Percentiles rank a stretch among this genome's conserved stretches.
Evolutionary conservation across 2,329 filamentous ascomycete genomes (phyloP).

Genomic region (Teratosphaeria epicoccoides): DNA sequence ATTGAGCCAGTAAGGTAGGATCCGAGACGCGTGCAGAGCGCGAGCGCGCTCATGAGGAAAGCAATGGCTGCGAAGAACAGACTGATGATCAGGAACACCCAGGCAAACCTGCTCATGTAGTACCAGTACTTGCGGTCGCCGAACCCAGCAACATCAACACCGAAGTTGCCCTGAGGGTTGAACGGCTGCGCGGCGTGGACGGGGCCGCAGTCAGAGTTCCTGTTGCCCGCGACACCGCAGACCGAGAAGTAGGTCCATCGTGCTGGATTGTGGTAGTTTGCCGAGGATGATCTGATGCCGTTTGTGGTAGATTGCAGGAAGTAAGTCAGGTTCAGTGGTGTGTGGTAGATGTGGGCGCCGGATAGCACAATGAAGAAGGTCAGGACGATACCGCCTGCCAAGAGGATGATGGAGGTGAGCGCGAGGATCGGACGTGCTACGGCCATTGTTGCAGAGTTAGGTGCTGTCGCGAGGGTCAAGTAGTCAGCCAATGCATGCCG

Average conservation of each 20-base stretch:
- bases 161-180: constrained; percentile 52
- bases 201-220: constrained; percentile 52
- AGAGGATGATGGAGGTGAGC: constrained; percentile 49
- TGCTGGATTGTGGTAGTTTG: constrained; percentile 48
- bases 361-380: constrained; percentile 57
- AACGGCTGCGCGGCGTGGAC: constrained; percentile 55
- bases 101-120: constrained; percentile 83
- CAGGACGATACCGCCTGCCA: constrained; percentile 51
- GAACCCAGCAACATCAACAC: constrained; percentile 44
- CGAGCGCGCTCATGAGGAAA: constrained; percentile 58
- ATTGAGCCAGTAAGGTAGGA: constrained; percentile 54
- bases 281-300: constrained; percentile 51
- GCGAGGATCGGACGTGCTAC: constrained; percentile 44
- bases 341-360: constrained; percentile 41
- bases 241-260: constrained; percentile 91
- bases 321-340: constrained; percentile 63
- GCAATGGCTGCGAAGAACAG: constrained; percentile 65
- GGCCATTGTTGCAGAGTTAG: constrained; percentile 1
- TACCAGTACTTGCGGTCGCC: constrained; percentile 58
- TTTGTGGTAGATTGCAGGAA: constrained; percentile 73
- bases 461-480: neutral
- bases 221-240: constrained; percentile 50
- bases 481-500: neutral
- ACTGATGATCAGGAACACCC: constrained; percentile 78
- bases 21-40: constrained; percentile 60